phyloP scores from a whole-genome alignment of 2,329 filamentous ascomycete genomes.

The Didymella pomorum region DNA sequence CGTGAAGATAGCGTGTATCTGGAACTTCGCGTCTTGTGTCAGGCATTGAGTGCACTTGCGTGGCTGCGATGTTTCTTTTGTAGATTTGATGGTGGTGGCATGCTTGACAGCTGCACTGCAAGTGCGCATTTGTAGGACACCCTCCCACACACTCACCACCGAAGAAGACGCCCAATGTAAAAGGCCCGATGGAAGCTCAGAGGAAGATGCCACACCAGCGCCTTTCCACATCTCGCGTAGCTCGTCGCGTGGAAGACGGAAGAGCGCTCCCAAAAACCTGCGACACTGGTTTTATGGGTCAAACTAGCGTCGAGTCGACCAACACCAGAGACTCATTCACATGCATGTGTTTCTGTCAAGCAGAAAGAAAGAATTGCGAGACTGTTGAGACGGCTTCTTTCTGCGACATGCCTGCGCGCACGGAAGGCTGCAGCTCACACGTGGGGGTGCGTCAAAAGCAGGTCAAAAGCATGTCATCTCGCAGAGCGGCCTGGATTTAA shows the following conservation, averaged over 20 bases:
- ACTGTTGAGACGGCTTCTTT: constrained; percentile 7
- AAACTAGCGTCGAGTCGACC: constrained; percentile 18
- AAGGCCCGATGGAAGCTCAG: constrained; percentile 33
- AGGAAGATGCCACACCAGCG: constrained; percentile 17
- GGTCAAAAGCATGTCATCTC: constrained; percentile 9
- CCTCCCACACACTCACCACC: constrained; percentile 4
- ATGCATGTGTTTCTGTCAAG: constrained; percentile 11
- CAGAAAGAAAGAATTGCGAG: constrained; percentile 9
- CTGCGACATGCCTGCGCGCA: neutral
- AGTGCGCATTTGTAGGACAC: neutral
- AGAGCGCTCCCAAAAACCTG: constrained; percentile 29
- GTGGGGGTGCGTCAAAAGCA: constrained; percentile 19
- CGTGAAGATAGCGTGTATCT: neutral
- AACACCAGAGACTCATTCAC: constrained; percentile 7
- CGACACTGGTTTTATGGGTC: constrained; percentile 35
- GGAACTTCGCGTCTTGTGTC: neutral
- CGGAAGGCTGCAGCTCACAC: constrained; percentile 14
- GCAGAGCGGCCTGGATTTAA: neutral
- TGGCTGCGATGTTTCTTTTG: neutral
- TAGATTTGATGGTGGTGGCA: too few species aligned
- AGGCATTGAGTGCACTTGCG: neutral
- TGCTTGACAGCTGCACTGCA: neutral
- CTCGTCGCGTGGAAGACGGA: constrained; percentile 50
- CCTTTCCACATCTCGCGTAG: constrained; percentile 27
- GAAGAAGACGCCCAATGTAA: constrained; percentile 18